These are phyloP conservation scores for Musa itinerans DNA, from an alignment of 176 grass and related monocot species.

Conservation along the genomic window DNA sequence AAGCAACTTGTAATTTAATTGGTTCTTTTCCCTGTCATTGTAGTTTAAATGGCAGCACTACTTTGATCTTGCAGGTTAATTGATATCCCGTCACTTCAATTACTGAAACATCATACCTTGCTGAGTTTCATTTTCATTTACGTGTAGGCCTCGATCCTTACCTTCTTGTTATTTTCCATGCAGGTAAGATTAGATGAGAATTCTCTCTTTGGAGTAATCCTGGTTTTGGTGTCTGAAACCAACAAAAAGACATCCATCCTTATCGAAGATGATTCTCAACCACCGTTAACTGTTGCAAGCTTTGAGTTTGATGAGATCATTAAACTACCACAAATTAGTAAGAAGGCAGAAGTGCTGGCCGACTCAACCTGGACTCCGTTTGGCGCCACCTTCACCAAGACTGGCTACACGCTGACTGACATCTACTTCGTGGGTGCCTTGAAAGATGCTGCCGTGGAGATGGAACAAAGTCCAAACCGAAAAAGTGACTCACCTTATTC, in stretches of 20 bases:
- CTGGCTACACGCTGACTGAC: constrained; percentile 40
- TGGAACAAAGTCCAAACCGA: background rate
- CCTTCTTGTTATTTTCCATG: constrained; percentile 15
- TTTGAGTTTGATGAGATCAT: constrained; percentile 37
- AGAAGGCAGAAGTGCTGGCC: constrained; percentile 1
- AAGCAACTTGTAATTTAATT: background rate
- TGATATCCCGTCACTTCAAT: too few species aligned
- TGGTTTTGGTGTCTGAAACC: constrained; percentile 47
- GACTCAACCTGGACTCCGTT: constrained; percentile 40
- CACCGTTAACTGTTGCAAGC: constrained; percentile 28
- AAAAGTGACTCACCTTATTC: background rate
- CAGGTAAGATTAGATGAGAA: constrained; percentile 47
- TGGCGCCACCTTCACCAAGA: constrained; percentile 32
- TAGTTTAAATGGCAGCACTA: background rate
- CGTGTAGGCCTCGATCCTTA: background rate
- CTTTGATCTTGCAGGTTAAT: too few species aligned
- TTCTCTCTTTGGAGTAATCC: constrained; percentile 41
- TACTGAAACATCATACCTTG: too few species aligned
- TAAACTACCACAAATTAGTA: constrained; percentile 22
- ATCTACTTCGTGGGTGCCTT: constrained; percentile 45
- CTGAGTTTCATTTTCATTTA: too few species aligned
- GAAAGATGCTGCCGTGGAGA: constrained; percentile 28
- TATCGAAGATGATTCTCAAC: constrained; percentile 38
- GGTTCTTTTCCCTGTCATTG: too few species aligned
- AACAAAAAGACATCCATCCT: constrained; percentile 35